Base-by-base conservation (phyloP, 192 early-diverging fungal species). In the Coemansia sp. region DNA sequence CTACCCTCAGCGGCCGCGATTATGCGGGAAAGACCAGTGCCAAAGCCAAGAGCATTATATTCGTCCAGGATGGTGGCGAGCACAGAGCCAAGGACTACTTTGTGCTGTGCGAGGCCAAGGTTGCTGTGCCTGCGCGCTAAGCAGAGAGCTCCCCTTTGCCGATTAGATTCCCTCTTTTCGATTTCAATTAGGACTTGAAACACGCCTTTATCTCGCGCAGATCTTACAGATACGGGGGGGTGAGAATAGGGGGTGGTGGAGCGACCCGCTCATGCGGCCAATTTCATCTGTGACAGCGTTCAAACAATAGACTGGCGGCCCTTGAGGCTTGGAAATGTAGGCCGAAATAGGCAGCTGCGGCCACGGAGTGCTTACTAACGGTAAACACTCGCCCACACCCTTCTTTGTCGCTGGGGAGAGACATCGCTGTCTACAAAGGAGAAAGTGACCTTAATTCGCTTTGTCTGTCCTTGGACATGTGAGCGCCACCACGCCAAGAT, bases 1-100 rank as follows among this genome's bases (percentile, higher is more conserved):
- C 82, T 3, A 62, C 69, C 37, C 38, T 76, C 56, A 60, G 85
- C 39, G 78, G 71, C 57, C 67, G 66, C 26, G 73, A 83, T 20
- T 65, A 73, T 36, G 78, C 67, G 24, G 84, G 83, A 65, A 76
- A 73, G 57, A 74, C 66, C n/a, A 60, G 63, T 40, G 65, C 58
- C 20, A 76, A 74, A 48, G 20, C 60, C 37, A 83, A 80, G 42
- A 71, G 75, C 38, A 68, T 77, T 55, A 39, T 73, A 65, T 83
- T 84, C 48, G 40, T 75, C 18, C 82, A 76, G 66, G 78, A 72
- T 65, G 85, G 88, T 39, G 74, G 79, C 61, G 86, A 86, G 53
- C 53, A 79, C 2, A 72, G 58, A 24, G 59, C 79, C 36, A 65
- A 77, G 31, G 67, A 70, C 46, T 88, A 84, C 73, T 71, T 77